Evolutionary conservation across 2,329 filamentous ascomycete species (phyloP).

Genomic region (Penicillium nordicum): DNA sequence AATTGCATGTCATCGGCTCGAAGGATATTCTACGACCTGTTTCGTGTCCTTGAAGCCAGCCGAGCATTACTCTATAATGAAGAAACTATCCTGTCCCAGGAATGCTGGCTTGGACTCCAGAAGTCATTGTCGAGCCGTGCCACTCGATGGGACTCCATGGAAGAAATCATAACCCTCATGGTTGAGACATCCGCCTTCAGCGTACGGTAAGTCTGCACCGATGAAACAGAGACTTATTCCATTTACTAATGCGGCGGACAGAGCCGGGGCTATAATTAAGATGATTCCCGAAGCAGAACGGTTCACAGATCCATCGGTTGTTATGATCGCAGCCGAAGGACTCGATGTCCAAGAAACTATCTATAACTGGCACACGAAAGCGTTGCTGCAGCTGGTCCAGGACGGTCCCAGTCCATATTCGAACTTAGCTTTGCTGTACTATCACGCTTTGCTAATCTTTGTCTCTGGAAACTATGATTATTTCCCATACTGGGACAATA

Average conservation of each 20-base stretch:
- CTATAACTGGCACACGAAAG: neutral
- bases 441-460: neutral
- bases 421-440: neutral
- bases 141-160: neutral
- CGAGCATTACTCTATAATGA: slow-evolving; percentile 3
- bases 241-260: neutral
- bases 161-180: neutral
- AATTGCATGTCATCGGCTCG: neutral
- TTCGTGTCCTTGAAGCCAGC: slow-evolving; percentile 7
- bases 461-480: neutral
- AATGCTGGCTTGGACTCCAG: neutral
- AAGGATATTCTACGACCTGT: slow-evolving; percentile 6
- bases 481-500: neutral
- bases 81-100: slow-evolving; percentile 3
- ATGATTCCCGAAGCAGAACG: neutral
- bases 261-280: neutral
- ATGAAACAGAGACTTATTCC: neutral
- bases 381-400: neutral
- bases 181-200: neutral
- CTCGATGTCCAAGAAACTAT: neutral
- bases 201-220: neutral
- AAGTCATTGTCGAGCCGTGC: neutral
- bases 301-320: neutral
- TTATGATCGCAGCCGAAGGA: neutral
- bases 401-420: neutral